Conservation (phyloP, 805 yeast species). For the Yarrowia bubula region DNA sequence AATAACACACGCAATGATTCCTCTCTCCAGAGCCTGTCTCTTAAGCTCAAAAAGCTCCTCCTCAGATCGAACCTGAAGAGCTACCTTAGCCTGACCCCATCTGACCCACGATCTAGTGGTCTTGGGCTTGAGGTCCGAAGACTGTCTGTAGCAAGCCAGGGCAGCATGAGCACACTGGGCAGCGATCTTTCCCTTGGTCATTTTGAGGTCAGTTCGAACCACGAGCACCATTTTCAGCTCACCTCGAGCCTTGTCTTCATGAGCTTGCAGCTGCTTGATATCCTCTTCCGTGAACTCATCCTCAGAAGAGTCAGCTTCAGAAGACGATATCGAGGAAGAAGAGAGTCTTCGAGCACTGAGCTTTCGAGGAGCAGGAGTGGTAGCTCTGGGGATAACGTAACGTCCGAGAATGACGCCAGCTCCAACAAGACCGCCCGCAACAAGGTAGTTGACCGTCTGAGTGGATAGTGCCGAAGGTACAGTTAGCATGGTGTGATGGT, state of each 20-base stretch:
- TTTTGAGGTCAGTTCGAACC: constrained; percentile 81
- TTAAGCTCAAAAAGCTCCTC: constrained; percentile 69
- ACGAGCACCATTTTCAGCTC: constrained; percentile 64
- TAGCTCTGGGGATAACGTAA: constrained; percentile 1
- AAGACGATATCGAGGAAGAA: constrained; percentile 16
- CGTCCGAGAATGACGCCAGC: constrained; percentile 24
- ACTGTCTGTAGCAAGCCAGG: constrained; percentile 69
- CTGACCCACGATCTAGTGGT: constrained; percentile 73
- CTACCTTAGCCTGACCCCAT: constrained; percentile 90
- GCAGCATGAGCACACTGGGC: constrained; percentile 99
- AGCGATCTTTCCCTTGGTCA: constrained; percentile 94
- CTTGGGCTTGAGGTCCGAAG: constrained; percentile 57
- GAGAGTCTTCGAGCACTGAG: background rate
- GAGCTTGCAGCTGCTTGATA: constrained; percentile 16
- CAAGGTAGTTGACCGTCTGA: constrained; percentile 14
- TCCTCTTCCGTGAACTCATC: constrained; percentile 23
- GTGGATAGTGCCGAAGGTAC: constrained; percentile 10
- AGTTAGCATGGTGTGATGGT: constrained; percentile 8
- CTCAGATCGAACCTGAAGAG: constrained; percentile 65
- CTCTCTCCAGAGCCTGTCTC: constrained; percentile 76
- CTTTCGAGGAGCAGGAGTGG: constrained; percentile 4
- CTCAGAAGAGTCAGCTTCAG: constrained; percentile 23
- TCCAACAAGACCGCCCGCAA: constrained; percentile 14
- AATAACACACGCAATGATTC: constrained; percentile 74
- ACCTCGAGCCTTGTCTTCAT: constrained; percentile 17